These are phyloP conservation scores for Aspergillus clavatus DNA, from an alignment of 2,329 filamentous ascomycete genomes.

Conservation along the genomic window DNA sequence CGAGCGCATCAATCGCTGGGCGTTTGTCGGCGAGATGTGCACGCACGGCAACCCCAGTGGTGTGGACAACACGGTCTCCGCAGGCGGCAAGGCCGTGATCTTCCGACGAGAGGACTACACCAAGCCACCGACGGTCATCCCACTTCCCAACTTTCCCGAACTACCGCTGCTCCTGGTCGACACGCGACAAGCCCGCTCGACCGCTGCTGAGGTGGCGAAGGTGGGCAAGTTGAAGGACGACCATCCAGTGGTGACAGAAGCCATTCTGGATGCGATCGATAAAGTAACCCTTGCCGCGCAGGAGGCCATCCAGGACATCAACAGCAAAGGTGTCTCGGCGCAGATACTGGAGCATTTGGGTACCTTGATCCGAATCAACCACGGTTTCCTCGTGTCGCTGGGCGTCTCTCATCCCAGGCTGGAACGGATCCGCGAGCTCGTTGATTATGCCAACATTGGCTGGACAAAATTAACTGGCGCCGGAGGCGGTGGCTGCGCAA, in stretches of 20 bases:
- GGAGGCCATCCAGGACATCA: slow-evolving; percentile 51
- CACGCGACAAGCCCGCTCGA: slow-evolving; percentile 82
- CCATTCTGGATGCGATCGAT: slow-evolving; percentile 82
- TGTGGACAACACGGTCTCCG: slow-evolving; percentile 92
- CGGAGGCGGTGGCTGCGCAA: slow-evolving; percentile 91
- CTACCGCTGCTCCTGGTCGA: slow-evolving; percentile 85
- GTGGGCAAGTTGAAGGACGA: slow-evolving; percentile 66
- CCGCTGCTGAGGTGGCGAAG: slow-evolving; percentile 78
- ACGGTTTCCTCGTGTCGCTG: slow-evolving; percentile 82
- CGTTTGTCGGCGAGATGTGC: slow-evolving; percentile 93
- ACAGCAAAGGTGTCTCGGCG: slow-evolving; percentile 62
- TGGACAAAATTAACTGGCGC: slow-evolving; percentile 98
- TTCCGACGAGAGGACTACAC: slow-evolving; percentile 77
- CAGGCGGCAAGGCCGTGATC: slow-evolving; percentile 88
- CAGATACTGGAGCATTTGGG: slow-evolving; percentile 69
- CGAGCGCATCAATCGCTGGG: slow-evolving; percentile 95
- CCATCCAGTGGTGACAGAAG: slow-evolving; percentile 72
- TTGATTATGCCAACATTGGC: slow-evolving; percentile 82
- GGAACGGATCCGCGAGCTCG: slow-evolving; percentile 84
- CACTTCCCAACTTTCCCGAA: slow-evolving; percentile 84
- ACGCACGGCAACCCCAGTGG: slow-evolving; percentile 96
- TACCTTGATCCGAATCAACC: slow-evolving; percentile 87
- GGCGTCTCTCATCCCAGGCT: slow-evolving; percentile 93
- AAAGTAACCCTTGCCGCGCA: slow-evolving; percentile 54
- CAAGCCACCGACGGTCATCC: slow-evolving; percentile 69